phyloP scores from a whole-genome alignment of 1,284 basidiomycete genomes.

The Laetiporus sulphureus region DNA sequence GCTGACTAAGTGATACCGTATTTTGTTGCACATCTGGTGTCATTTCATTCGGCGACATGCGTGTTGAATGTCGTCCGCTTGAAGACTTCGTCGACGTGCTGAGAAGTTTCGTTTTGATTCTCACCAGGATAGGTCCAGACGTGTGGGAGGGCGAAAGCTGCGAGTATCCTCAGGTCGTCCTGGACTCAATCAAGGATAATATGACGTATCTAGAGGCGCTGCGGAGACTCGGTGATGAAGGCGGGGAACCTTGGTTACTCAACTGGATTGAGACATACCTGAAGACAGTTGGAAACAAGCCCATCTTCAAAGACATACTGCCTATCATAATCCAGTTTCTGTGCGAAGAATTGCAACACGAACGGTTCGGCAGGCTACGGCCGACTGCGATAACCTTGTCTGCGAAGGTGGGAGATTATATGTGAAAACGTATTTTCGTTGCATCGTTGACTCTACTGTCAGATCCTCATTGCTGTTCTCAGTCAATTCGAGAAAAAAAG shows the following conservation, averaged over 20 bases:
- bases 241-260: constrained; percentile 21
- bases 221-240: constrained; percentile 21
- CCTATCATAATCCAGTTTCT: constrained; percentile 65
- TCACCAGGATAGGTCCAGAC: constrained; percentile 42
- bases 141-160: constrained; percentile 64
- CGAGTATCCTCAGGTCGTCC: constrained; percentile 68
- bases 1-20: constrained; percentile 1
- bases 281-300: constrained; percentile 41
- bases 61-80: not conserved
- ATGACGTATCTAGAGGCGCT: constrained; percentile 49
- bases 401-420: constrained; percentile 45
- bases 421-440: not conserved
- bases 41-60: not conserved
- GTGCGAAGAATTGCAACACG: constrained; percentile 74
- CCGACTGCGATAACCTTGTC: constrained; percentile 55
- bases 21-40: not conserved
- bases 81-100: constrained; percentile 65
- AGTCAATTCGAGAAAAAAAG: constrained; percentile 13
- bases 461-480: constrained; percentile 12
- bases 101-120: constrained; percentile 47
- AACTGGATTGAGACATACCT: constrained; percentile 35
- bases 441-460: no score
- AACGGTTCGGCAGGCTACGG: constrained; percentile 51
- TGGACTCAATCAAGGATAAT: constrained; percentile 82
- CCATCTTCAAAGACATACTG: constrained; percentile 58